These are phyloP conservation scores for Termitomyces sp. DNA, from an alignment of 768 basidiomycete species.

Conservation along the genomic window DNA sequence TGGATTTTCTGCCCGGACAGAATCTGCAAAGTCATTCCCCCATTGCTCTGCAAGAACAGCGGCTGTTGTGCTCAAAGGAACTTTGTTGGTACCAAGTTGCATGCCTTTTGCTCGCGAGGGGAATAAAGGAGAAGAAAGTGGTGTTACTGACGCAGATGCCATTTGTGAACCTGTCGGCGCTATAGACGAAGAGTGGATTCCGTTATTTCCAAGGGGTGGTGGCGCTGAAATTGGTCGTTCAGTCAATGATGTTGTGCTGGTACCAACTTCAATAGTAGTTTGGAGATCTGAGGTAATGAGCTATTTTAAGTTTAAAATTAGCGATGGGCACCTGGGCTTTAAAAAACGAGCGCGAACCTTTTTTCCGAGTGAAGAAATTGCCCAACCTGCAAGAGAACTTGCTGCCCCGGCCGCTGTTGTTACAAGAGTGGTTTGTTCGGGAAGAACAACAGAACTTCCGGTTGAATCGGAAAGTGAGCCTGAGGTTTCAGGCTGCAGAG, in stretches of 20 bases:
- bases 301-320: conserved; percentile 32
- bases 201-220: conserved; percentile 21
- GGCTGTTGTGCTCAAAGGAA: conserved; percentile 31
- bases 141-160: conserved; percentile 10
- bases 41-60: conserved; percentile 50
- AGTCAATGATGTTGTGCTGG: conserved; percentile 18
- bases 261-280: conserved; percentile 51
- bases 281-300: conserved; percentile 74
- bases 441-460: conserved; percentile 27
- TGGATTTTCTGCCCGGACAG: conserved; percentile 43
- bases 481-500: conserved; percentile 38
- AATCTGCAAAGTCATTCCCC: conserved; percentile 52
- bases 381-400: conserved; percentile 92
- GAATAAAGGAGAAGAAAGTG: conserved; percentile 14
- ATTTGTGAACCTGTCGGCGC: background rate
- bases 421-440: conserved; percentile 56
- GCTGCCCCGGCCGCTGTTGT: conserved; percentile 91
- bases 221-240: conserved; percentile 47
- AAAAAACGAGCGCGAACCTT: conserved; percentile 45
- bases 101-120: conserved; percentile 54
- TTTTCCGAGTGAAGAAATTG: conserved; percentile 85
- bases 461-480: conserved; percentile 23
- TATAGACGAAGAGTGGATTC: conserved; percentile 12
- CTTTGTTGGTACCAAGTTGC: conserved; percentile 65
- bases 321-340: conserved; percentile 1